These are phyloP conservation scores for Coemansia erecta DNA, from an alignment of 192 early-diverging fungal species.

Conservation along the genomic window DNA sequence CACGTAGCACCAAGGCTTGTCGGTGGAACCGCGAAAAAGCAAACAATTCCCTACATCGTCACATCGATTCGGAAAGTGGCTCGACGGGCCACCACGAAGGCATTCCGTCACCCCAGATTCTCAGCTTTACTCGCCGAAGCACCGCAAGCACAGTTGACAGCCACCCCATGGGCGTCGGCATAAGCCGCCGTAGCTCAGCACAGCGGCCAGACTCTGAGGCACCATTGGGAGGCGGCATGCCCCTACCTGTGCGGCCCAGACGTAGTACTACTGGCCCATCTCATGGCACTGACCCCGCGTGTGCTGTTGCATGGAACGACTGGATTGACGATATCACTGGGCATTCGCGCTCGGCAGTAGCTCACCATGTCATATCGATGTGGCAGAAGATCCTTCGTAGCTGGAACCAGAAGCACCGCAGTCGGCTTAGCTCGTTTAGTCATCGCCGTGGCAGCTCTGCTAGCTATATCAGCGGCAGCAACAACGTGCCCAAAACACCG, in stretches of 20 bases:
- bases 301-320: conserved; percentile 16
- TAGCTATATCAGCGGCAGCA: conserved; percentile 10
- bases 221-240: neutral
- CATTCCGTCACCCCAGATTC: neutral
- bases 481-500: conserved; percentile 2
- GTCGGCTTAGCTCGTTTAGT: neutral
- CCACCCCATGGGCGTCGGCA: neutral
- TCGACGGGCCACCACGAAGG: neutral
- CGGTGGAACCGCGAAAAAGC: conserved; percentile 10
- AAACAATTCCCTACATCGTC: neutral
- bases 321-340: conserved; percentile 27
- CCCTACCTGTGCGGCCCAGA: neutral
- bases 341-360: conserved; percentile 1
- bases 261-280: neutral
- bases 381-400: conserved; percentile 29
- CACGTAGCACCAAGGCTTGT: conserved; percentile 26
- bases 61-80: neutral
- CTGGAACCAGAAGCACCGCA: conserved; percentile 14
- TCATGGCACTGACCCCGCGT: neutral
- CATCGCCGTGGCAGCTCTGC: conserved; percentile 17
- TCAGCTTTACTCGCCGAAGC: neutral
- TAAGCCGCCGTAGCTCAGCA: neutral
- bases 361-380: conserved; percentile 18
- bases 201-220: neutral
- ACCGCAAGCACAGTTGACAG: neutral